Conservation (phyloP, 2,329 filamentous ascomycete genomes). For the Penicillium sp. region DNA sequence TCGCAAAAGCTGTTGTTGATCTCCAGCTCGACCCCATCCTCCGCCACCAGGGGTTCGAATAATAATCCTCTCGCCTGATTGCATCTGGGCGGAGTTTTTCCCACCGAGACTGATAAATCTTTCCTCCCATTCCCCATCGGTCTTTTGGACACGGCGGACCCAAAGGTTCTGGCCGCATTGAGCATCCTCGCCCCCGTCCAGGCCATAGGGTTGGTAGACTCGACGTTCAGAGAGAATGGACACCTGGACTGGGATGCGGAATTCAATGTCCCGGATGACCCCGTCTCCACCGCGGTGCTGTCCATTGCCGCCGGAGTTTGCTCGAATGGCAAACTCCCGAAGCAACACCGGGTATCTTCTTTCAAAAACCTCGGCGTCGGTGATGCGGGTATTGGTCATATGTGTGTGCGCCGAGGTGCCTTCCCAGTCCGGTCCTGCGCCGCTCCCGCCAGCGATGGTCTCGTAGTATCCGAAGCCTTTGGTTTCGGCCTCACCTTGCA, state of each 20-base stretch:
- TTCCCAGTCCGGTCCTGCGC: constrained; percentile 68
- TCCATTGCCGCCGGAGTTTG: constrained; percentile 61
- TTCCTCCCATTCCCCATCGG: constrained; percentile 19
- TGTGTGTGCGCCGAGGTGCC: constrained; percentile 75
- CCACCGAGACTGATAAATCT: constrained; percentile 27
- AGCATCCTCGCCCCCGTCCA: constrained; percentile 73
- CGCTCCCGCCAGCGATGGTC: constrained; percentile 73
- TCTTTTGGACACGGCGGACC: constrained; percentile 46
- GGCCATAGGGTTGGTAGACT: constrained; percentile 70
- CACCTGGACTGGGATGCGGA: constrained; percentile 70
- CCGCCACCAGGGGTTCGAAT: constrained; percentile 39
- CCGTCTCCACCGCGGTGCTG: constrained; percentile 70
- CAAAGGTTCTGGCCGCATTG: constrained; percentile 76
- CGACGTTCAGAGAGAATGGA: constrained; percentile 70
- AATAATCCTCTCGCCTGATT: constrained; percentile 37
- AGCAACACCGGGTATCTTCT: constrained; percentile 70
- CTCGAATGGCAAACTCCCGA: constrained; percentile 62
- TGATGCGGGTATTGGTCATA: constrained; percentile 84
- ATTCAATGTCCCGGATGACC: constrained; percentile 74
- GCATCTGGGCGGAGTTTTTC: constrained; percentile 33
- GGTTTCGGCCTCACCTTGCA: constrained; percentile 11
- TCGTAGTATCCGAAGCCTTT: constrained; percentile 70
- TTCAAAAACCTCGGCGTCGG: constrained; percentile 75
- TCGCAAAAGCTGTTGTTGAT: constrained; percentile 49
- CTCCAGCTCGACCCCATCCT: constrained; percentile 43